Evolutionary conservation across 805 yeast genomes (phyloP), one percentile per base, ranked within the genome.

Genomic region (Lipomyces mesembrius): DNA sequence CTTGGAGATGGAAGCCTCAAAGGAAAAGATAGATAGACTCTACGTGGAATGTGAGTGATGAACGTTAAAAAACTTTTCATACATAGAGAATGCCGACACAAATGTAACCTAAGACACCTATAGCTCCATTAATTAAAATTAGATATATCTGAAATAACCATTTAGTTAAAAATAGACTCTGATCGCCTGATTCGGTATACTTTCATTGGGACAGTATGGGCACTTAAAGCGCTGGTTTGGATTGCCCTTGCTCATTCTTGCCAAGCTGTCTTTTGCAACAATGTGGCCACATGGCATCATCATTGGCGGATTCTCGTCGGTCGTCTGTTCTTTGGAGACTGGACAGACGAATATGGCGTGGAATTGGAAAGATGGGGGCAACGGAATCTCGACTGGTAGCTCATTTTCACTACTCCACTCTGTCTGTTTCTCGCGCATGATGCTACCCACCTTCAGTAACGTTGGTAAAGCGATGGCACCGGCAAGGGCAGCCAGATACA

Each of bases 1-100:
- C 83, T 2, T 95, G 85, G 80, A 91, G 91, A 79, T 94, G 98
- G 97, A 91, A 88, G 76, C 89, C 85, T 72, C 81, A 78, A 56
- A 71, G 83, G 25, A 79, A 79, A 74, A 72, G 77, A 32, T 78
- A 70, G 62, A 14, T 55, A 22, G 20, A 37, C 14, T 22, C 25
- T 57, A 27, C n/a, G 17, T 12, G 49, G 11, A 17, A 39, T 25
- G 14, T 22, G n/a, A n/a, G 22, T 7, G 34, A 52, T 14, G 17
- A 43, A 43, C 22, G 20, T 43, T 43, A 43, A 17, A 43, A 25
- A 27, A 57, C 27, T 34, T 34, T 32, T 62, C n/a, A 43, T 22
- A 39, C 39, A 35, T 25, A n/a, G 27, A 55, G 22, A 27, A 17
- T 39, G 52, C 32, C n/a, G 8, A 22, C 34, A 37, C 8, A 20